A percentile compares a stretch with the other conserved stretches of the same genome.
Evolutionary conservation across 345 rosid genomes (phyloP).

Genomic region (Hibiscus syriacus): DNA sequence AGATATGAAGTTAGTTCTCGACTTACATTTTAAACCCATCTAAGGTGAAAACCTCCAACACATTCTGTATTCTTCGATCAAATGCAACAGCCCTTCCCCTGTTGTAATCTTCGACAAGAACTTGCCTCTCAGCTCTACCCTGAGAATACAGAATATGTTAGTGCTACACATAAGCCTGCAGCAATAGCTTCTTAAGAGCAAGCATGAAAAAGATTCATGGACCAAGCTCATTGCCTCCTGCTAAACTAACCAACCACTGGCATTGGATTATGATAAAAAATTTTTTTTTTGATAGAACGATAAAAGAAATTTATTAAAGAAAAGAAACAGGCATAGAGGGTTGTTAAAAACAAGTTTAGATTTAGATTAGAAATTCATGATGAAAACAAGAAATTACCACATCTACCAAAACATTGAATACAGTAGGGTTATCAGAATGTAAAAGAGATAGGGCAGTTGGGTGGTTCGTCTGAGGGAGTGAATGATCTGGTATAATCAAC

Average conservation of each 20-base stretch:
- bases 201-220: too few species aligned
- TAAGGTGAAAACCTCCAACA: conserved; percentile 78
- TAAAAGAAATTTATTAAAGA: background rate
- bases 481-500: conserved; percentile 61
- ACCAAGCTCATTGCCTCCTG: background rate
- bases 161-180: too few species aligned
- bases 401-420: conserved; percentile 86
- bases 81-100: conserved; percentile 76
- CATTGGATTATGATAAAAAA: background rate
- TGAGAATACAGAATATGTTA: too few species aligned
- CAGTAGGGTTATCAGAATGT: conserved; percentile 63
- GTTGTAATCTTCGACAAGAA: too few species aligned
- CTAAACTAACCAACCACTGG: background rate
- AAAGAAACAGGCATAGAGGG: background rate
- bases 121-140: too few species aligned
- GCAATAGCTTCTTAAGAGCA: too few species aligned
- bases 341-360: background rate
- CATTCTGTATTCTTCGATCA: conserved; percentile 57
- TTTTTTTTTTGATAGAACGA: too few species aligned
- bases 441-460: conserved; percentile 73
- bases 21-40: conserved; percentile 87
- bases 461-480: conserved; percentile 77
- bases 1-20: conserved; percentile 1
- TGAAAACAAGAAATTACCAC: conserved; percentile 39
- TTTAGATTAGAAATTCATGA: background rate